Evolutionary conservation across 139 green algal species (phyloP).

Genomic region (Pseudopediastrum boryanum): DNA sequence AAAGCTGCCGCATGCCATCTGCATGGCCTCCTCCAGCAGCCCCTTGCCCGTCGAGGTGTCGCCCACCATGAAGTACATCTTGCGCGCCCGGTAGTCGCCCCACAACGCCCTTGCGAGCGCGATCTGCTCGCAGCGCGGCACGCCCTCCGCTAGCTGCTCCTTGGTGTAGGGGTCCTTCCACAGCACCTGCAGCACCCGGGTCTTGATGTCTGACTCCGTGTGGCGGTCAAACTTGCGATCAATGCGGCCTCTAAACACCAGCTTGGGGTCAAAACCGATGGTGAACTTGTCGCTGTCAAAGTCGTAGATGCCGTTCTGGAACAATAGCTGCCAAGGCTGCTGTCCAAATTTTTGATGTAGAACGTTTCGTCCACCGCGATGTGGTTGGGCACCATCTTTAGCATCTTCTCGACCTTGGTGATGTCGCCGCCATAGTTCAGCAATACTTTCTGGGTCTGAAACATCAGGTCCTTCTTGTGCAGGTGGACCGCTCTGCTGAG

Average conservation of each 20-base stretch:
- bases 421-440: too few relatives aligned
- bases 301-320: conserved; percentile 13
- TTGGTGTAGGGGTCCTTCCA: conserved; percentile 18
- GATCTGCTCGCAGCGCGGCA: conserved; percentile 8
- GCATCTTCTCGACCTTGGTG: too few relatives aligned
- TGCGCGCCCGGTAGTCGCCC: background rate
- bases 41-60: conserved; percentile 5
- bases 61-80: conserved; percentile 9
- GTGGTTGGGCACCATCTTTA: too few relatives aligned
- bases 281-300: conserved; percentile 22
- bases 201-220: background rate
- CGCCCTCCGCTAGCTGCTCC: conserved; percentile 12
- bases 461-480: too few relatives aligned
- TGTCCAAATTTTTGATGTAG: too few relatives aligned
- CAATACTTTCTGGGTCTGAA: too few relatives aligned
- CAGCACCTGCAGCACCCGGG: background rate
- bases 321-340: conserved; percentile 7
- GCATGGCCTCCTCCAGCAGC: background rate
- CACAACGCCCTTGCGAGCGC: conserved; percentile 7
- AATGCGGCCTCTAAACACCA: conserved; percentile 13
- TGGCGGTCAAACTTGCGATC: conserved; percentile 18
- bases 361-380: too few relatives aligned
- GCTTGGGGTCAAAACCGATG: conserved; percentile 1
- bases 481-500: too few relatives aligned
- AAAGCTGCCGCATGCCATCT: conserved; percentile 10